A percentile compares a stretch with the other conserved stretches of the same genome.
These are phyloP conservation scores for Protomyces gravidus DNA, from an alignment of 1,139 yeast genomes.

Conservation along the genomic window DNA sequence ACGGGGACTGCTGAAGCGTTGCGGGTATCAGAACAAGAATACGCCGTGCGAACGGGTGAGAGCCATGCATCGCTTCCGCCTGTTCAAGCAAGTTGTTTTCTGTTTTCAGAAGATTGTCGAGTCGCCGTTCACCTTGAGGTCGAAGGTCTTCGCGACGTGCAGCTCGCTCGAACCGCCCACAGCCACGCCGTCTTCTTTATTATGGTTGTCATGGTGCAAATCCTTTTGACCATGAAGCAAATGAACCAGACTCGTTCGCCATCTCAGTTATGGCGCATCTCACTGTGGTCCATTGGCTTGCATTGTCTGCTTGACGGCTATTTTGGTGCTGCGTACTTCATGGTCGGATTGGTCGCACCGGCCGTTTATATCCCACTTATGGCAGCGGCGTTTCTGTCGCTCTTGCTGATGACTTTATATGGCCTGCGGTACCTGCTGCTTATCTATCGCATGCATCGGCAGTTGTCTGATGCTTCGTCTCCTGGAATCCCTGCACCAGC, in stretches of 20 bases:
- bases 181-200: slow-evolving; percentile 18
- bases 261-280: slow-evolving; percentile 66
- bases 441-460: slow-evolving; percentile 66
- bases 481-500: slow-evolving; percentile 3
- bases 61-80: background rate
- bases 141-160: background rate
- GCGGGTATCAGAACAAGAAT: background rate
- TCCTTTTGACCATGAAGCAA: slow-evolving; percentile 55
- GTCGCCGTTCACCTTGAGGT: background rate
- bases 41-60: background rate
- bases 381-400: slow-evolving; percentile 64
- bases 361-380: slow-evolving; percentile 63
- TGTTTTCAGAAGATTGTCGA: background rate
- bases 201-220: slow-evolving; percentile 49
- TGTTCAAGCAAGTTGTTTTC: background rate
- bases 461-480: slow-evolving; percentile 46
- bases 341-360: slow-evolving; percentile 54
- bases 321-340: slow-evolving; percentile 57
- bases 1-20: background rate
- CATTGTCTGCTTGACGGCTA: slow-evolving; percentile 65
- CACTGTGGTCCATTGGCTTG: slow-evolving; percentile 57
- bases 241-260: slow-evolving; percentile 72
- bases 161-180: background rate
- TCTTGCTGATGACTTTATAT: slow-evolving; percentile 67
- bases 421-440: slow-evolving; percentile 71